phyloP scores from a whole-genome alignment of 192 early-diverging fungal species.

The Coemansia sp. region DNA sequence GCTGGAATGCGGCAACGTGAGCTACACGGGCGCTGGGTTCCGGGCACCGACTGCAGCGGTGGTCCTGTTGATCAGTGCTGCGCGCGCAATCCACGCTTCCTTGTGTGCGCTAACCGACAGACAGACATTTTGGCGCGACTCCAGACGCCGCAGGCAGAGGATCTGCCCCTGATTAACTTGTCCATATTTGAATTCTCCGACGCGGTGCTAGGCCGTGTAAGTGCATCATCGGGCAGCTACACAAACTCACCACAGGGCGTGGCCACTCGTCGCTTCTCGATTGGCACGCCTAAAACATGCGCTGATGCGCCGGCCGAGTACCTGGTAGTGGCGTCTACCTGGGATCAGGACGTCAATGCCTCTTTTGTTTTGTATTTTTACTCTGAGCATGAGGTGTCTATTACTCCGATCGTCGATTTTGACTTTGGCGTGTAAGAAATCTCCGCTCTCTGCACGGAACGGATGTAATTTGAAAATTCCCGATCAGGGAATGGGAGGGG shows the following conservation, averaged over 20 bases:
- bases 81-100: slow-evolving; percentile 66
- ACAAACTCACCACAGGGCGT: slow-evolving; percentile 52
- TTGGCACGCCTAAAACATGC: slow-evolving; percentile 10
- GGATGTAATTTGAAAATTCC: background rate
- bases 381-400: slow-evolving; percentile 33
- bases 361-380: slow-evolving; percentile 51
- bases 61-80: slow-evolving; percentile 57
- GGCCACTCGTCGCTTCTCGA: slow-evolving; percentile 18
- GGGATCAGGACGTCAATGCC: slow-evolving; percentile 31
- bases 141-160: slow-evolving; percentile 64
- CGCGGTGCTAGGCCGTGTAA: slow-evolving; percentile 15
- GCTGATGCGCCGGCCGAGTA: slow-evolving; percentile 24
- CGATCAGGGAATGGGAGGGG: background rate
- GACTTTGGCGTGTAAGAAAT: background rate
- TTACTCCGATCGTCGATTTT: slow-evolving; percentile 17
- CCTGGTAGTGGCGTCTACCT: slow-evolving; percentile 42
- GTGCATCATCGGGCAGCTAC: slow-evolving; percentile 49
- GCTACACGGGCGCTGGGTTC: slow-evolving; percentile 54
- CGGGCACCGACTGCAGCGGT: slow-evolving; percentile 62
- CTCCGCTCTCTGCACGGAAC: background rate
- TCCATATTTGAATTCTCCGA: slow-evolving; percentile 60
- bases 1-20: slow-evolving; percentile 65
- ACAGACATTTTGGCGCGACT: slow-evolving; percentile 66
- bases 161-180: slow-evolving; percentile 67
- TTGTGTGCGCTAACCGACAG: slow-evolving; percentile 57